A percentile compares a stretch with the other conserved stretches of the same genome.
Conservation (phyloP, 805 yeast species). For the Yarrowia porcina region DNA sequence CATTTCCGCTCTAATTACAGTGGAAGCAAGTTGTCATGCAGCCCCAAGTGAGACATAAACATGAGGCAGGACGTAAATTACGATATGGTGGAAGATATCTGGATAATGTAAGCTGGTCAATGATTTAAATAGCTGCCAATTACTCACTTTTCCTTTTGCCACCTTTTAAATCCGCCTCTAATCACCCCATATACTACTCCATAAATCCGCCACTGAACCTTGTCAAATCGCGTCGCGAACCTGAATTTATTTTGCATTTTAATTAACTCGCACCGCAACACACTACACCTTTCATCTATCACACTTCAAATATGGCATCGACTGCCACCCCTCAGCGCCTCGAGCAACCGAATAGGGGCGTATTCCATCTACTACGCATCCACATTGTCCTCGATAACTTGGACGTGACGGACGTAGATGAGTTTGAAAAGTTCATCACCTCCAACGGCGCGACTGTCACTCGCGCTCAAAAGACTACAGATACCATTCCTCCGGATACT, state of each 20-base stretch:
- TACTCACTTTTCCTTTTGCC: no score
- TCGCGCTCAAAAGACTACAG: background rate
- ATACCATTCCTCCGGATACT: background rate
- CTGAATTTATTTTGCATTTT: background rate
- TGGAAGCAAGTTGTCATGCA: no score
- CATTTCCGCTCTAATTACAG: no score
- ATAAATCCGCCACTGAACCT: background rate
- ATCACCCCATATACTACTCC: no score
- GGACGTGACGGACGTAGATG: background rate
- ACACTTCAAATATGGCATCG: background rate
- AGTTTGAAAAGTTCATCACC: background rate
- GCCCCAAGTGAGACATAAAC: no score
- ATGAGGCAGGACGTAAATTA: no score
- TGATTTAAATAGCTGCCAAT: no score
- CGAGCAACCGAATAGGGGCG: background rate
- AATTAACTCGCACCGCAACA: background rate
- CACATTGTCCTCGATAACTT: constrained; percentile 2
- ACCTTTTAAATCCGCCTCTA: no score
- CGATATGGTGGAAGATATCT: no score
- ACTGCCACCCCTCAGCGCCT: constrained; percentile 1
- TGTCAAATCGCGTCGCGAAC: constrained; percentile 14
- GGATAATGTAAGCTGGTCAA: no score
- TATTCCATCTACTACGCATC: constrained; percentile 15
- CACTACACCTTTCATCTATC: background rate
- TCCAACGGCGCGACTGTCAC: background rate